Percentiles rank a stretch among this genome's conserved stretches.
Conservation (phyloP, 2,329 filamentous ascomycete species). For the Polytolypa hystricis region DNA sequence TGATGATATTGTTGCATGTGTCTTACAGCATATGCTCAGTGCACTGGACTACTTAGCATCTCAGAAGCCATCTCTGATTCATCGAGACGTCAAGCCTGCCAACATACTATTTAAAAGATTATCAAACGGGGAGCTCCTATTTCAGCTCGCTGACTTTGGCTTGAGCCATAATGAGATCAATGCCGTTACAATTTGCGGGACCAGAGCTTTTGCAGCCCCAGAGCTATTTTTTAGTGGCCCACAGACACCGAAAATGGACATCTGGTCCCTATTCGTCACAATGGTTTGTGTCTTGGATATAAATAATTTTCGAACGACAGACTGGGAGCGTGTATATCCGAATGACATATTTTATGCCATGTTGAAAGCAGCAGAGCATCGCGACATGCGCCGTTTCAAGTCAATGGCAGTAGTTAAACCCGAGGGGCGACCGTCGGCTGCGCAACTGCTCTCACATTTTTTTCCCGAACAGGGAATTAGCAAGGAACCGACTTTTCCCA, state of each 20-base stretch:
- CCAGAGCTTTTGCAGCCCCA: background rate
- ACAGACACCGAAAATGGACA: constrained; percentile 15
- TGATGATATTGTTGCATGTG: too few species aligned
- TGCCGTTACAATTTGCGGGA: too few species aligned
- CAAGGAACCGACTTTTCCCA: too few species aligned
- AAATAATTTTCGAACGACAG: constrained; percentile 6
- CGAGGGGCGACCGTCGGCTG: background rate
- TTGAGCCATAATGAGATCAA: too few species aligned
- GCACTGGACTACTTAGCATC: constrained; percentile 13
- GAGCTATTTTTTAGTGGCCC: background rate
- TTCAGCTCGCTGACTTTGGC: constrained; percentile 14
- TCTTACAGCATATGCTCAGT: background rate
- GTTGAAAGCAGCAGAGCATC: background rate
- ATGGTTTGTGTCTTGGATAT: constrained; percentile 13
- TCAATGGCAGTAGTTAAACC: background rate
- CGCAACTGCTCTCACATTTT: too few species aligned
- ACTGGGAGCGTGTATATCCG: background rate
- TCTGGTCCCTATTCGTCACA: constrained; percentile 20
- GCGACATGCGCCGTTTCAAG: background rate
- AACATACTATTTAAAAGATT: constrained; percentile 8
- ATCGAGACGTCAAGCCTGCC: constrained; percentile 14
- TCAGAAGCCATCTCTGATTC: constrained; percentile 5
- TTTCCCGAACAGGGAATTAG: too few species aligned
- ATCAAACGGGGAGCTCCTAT: constrained; percentile 8
- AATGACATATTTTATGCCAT: background rate